Percentiles rank a stretch among this genome's conserved stretches.
Conservation (phyloP, 2,329 filamentous ascomycete genomes). For the Mollisia scopiformis region DNA sequence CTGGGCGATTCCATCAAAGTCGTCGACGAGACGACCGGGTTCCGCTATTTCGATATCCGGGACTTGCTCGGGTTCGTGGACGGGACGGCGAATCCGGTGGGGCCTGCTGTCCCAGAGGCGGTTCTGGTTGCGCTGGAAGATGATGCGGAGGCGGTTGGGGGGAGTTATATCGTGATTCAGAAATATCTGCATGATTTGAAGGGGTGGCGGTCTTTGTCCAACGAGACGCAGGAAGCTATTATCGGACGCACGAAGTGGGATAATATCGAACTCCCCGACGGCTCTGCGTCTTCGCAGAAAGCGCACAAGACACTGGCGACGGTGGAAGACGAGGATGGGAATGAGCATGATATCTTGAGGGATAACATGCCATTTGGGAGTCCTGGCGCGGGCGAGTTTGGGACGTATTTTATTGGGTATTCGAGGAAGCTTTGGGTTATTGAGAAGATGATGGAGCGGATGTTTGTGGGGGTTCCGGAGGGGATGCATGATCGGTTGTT, state of each 20-base stretch:
- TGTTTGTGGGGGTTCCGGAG: constrained; percentile 58
- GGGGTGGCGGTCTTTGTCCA: constrained; percentile 48
- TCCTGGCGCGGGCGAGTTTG: constrained; percentile 52
- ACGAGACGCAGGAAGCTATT: constrained; percentile 56
- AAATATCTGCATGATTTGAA: constrained; percentile 59
- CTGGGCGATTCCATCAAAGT: constrained; percentile 51
- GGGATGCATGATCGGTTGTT: constrained; percentile 58
- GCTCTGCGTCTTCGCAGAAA: constrained; percentile 45
- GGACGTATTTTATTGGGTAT: constrained; percentile 63
- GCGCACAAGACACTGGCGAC: constrained; percentile 59
- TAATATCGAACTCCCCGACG: constrained; percentile 59
- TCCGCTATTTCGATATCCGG: constrained; percentile 62
- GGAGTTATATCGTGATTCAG: constrained; percentile 62
- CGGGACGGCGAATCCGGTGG: constrained; percentile 60
- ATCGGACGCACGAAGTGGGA: constrained; percentile 61
- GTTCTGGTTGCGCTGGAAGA: constrained; percentile 50
- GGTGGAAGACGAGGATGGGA: constrained; percentile 52
- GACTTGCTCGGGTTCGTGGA: constrained; percentile 64
- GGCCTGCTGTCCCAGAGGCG: constrained; percentile 44
- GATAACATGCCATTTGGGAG: constrained; percentile 66
- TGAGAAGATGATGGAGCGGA: constrained; percentile 59
- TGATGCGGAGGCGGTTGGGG: constrained; percentile 41
- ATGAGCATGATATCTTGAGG: constrained; percentile 55
- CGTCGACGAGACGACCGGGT: constrained; percentile 57
- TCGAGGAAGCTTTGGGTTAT: constrained; percentile 56